Base-by-base conservation (phyloP, 176 grass and related monocot species). In the Tuctoria greenei region DNA sequence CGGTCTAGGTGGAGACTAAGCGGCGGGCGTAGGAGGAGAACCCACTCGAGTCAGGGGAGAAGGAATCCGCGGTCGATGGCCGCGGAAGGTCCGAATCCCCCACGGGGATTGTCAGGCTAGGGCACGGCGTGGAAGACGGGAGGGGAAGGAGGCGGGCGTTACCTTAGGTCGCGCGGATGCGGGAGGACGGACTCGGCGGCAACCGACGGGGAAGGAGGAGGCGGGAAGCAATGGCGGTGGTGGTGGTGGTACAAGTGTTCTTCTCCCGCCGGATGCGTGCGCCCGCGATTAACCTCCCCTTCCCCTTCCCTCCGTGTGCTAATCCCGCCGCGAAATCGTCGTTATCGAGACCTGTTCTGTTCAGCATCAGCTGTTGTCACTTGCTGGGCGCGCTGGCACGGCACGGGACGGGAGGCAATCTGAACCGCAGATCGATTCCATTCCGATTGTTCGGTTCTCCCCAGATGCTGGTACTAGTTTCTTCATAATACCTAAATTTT, bases 301-400 rank as follows among this genome's bases (percentile, higher is more conserved):
- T 10, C 9, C 13, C 24, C 5, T 10, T 14, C 7, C 14, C 18
- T 0, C 39, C 25, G 41, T n/a, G n/a, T 47, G 57, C 42, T 50
- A 76, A 76, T 76, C 59, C 9, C 58, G 17, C 41, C 58, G 56
- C 58, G 28, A 36, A 36, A 64, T 47, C 59, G 43, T 76, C 59
- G 21, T 76, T 76, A 46, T 5, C 5, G 40, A 61, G 17, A 52
- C 46, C 27, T 20, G 16, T 7, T 49, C 68, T 71, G 27, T 31
- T 71, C 46, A 13, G 26, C 27, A 18, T 71, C 46, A 13, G 26
- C 27, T 52, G 45, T 31, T 52, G 17, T n/a, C 28, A 7, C 49
- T 63, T 4, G 31, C 60, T 35, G 28, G 60, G 8, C 20, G 47
- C 46, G 46, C 15, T 1, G 44, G 44, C 11, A n/a, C n/a, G 31